Evolutionary conservation across 2,329 filamentous ascomycete genomes (phyloP), one percentile per base, ranked within the genome.

Genomic region (Exophiala phaeomuriformis): DNA sequence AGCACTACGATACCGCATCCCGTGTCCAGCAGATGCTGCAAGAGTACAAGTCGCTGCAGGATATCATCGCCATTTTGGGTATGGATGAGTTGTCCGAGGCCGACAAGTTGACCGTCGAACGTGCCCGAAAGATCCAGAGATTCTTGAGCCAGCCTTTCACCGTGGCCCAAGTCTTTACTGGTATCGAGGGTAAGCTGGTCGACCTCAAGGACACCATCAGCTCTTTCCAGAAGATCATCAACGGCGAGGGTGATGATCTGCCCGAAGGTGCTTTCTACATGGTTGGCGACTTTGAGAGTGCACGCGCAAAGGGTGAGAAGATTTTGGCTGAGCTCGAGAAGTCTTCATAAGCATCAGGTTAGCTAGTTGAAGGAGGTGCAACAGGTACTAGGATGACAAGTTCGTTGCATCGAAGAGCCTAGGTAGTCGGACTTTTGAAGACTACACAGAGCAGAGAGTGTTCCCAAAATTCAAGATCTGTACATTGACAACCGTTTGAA

Each of bases 21-120:
- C 85, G 85, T 68, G 93, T 98, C 71, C 93, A 98, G 82, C 90
- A 95, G 80, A 97, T 96, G 78, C 86, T 98, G 73, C 93, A 98
- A 80, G 93, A 97, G 83, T 98, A 98, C 88, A 97, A 97, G 88
- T 97, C 91, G 63, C 89, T 98, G 66, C 93, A 98, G 81, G 93
- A 98, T 81, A 98, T 98, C 85, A 96, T 96, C 82, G 93, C 93
- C 77, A 98, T 98, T 90, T 79, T 97, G 74, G 91, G 91, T 86
- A 97, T 98, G 93, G 93, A 98, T 77, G 93, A 98, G 76, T 79
- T 98, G 78, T 97, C 93, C 63, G 93, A 97, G 82, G 87, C 88
- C 69, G 93, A 98, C 77, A 96, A 98, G 86, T 85, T 98, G 70
- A 97, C 93, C 68, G 93, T 98, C 82, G 93, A 98, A 86, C 93